Conservation (phyloP, 371 early-diverging fungal genomes). For the Saksenaea oblongispora region DNA sequence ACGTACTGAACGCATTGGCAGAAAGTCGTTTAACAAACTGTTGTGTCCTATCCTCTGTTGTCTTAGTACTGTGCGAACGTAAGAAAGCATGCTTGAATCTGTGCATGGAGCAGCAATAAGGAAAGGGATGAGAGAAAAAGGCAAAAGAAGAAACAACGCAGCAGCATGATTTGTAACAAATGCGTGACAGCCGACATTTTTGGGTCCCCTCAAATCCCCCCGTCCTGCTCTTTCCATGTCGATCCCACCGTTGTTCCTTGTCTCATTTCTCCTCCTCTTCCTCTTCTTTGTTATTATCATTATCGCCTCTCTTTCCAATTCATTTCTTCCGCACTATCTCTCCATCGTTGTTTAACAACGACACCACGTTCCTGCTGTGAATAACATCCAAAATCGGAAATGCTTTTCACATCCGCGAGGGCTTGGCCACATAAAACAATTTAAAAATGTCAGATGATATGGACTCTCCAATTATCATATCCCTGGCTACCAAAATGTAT, state of each 20-base stretch:
- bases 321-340: too few species aligned
- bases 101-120: slow-evolving; percentile 1
- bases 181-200: slow-evolving; percentile 6
- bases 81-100: slow-evolving; percentile 11
- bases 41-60: slow-evolving; percentile 25
- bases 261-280: background rate
- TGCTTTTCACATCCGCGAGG: too few species aligned
- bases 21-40: slow-evolving; percentile 35
- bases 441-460: too few species aligned
- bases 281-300: too few species aligned
- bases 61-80: slow-evolving; percentile 25
- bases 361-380: too few species aligned
- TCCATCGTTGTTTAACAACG: too few species aligned
- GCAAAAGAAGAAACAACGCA: background rate
- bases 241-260: background rate
- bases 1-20: background rate
- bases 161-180: slow-evolving; percentile 2
- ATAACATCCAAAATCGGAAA: too few species aligned
- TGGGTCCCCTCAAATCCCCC: background rate
- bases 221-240: background rate
- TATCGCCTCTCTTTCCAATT: too few species aligned
- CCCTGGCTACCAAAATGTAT: too few species aligned
- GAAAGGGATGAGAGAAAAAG: slow-evolving; percentile 1
- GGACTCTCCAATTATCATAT: too few species aligned
- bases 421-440: too few species aligned